These are phyloP conservation scores for Trebouxia sp. DNA, from an alignment of 139 green algal species.

Conservation along the genomic window DNA sequence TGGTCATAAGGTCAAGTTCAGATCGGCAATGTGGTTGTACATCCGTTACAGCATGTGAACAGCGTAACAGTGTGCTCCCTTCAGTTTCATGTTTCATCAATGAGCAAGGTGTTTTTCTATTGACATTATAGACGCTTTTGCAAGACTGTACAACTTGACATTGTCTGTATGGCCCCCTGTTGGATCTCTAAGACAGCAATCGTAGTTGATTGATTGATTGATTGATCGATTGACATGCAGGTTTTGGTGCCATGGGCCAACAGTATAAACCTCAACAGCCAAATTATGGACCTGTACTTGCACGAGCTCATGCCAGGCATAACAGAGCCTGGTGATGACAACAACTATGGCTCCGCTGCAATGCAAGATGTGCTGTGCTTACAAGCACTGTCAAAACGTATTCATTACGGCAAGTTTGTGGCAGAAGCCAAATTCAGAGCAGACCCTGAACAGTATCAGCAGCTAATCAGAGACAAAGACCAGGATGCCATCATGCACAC, in stretches of 20 bases:
- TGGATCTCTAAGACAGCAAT: not conserved
- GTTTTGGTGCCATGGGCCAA: slow-evolving; percentile 68
- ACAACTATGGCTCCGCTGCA: slow-evolving; percentile 92
- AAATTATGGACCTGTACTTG: slow-evolving; percentile 88
- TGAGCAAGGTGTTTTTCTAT: no score
- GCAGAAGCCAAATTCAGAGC: slow-evolving; percentile 98
- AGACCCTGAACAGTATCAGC: slow-evolving; percentile 77
- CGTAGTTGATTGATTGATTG: slow-evolving; percentile 43
- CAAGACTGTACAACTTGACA: no score
- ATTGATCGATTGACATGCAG: no score
- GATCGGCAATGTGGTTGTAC: no score
- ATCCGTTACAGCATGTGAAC: no score
- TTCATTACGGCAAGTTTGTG: slow-evolving; percentile 99
- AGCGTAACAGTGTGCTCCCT: no score
- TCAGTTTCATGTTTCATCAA: no score
- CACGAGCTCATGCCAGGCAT: slow-evolving; percentile 79
- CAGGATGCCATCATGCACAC: slow-evolving; percentile 84
- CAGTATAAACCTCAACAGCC: slow-evolving; percentile 90
- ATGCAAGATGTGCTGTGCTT: slow-evolving; percentile 60
- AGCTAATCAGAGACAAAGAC: slow-evolving; percentile 76
- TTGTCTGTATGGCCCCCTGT: no score
- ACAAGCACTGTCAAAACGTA: slow-evolving; percentile 94
- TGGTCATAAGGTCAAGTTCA: no score
- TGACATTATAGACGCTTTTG: not conserved
- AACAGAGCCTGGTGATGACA: slow-evolving; percentile 80